These are phyloP conservation scores for Bassia scoparia DNA, from an alignment of 148 eudicot species.

Conservation along the genomic window DNA sequence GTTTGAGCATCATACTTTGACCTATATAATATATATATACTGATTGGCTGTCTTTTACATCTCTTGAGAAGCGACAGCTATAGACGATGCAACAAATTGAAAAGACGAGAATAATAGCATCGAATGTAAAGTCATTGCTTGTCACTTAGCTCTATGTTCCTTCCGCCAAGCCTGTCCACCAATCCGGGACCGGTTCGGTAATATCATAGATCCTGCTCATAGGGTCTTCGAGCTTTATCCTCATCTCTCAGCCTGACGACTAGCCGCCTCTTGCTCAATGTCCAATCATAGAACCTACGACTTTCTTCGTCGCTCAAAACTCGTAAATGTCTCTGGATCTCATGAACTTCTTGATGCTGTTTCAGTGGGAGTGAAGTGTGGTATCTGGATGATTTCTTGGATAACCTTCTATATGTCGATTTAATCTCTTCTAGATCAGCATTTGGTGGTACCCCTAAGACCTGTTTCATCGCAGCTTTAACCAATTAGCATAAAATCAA, in stretches of 20 bases:
- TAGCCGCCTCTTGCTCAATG: conserved; percentile 77
- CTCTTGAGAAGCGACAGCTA: conserved; percentile 59
- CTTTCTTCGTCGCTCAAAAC: conserved; percentile 59
- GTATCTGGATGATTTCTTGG: conserved; percentile 92
- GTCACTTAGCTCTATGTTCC: conserved; percentile 63
- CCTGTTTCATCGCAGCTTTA: conserved; percentile 35
- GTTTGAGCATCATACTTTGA: background rate
- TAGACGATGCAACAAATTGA: conserved; percentile 58
- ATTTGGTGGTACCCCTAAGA: conserved; percentile 60
- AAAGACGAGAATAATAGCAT: conserved; percentile 51
- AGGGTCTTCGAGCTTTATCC: conserved; percentile 64
- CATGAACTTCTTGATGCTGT: conserved; percentile 79
- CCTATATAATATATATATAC: conserved; percentile 3
- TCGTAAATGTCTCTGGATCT: conserved; percentile 62
- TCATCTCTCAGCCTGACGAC: conserved; percentile 67
- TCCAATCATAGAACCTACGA: conserved; percentile 76
- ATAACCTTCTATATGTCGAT: conserved; percentile 60
- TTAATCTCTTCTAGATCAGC: conserved; percentile 86
- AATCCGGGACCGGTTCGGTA: conserved; percentile 61
- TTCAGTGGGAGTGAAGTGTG: conserved; percentile 72
- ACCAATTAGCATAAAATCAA: background rate
- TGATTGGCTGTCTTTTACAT: too few relatives aligned
- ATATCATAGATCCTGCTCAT: conserved; percentile 41
- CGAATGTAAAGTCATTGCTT: conserved; percentile 68
- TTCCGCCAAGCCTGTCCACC: conserved; percentile 80